These are phyloP conservation scores for Agrocybe chaxingu DNA, from an alignment of 768 basidiomycete genomes.

Conservation along the genomic window DNA sequence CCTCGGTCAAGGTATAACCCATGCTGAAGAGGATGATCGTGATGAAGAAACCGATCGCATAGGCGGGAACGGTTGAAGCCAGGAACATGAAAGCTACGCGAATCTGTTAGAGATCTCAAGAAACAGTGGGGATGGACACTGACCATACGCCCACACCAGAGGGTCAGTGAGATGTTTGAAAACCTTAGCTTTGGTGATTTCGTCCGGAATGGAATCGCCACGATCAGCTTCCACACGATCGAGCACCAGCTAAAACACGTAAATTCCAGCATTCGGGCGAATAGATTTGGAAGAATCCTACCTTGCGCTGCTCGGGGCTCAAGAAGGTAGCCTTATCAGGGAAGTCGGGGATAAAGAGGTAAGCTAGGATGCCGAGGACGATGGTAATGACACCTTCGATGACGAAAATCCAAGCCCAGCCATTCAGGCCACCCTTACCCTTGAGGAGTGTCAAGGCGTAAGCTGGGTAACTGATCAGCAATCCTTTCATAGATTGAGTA, in stretches of 20 bases:
- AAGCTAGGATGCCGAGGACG: conserved; percentile 19
- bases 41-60: conserved; percentile 31
- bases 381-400: conserved; percentile 23
- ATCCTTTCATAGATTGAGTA: not conserved
- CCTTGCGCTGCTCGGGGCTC: conserved; percentile 26
- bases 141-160: conserved; percentile 33
- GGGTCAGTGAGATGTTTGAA: conserved; percentile 34
- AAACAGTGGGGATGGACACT: not conserved
- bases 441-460: conserved; percentile 19
- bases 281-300: conserved; percentile 14
- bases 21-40: conserved; percentile 30
- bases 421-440: conserved; percentile 18
- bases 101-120: not conserved
- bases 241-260: conserved; percentile 11
- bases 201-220: conserved; percentile 32
- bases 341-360: conserved; percentile 23
- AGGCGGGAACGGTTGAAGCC: conserved; percentile 31
- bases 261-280: no score
- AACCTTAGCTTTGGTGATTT: conserved; percentile 26
- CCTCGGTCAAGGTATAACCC: conserved; percentile 25
- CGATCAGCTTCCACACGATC: conserved; percentile 34
- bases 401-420: conserved; percentile 29
- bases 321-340: conserved; percentile 28
- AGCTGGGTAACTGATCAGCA: conserved; percentile 3
- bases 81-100: conserved; percentile 30